Base-by-base conservation (phyloP, 176 grass and related monocot species). In the Ananas comosus region DNA sequence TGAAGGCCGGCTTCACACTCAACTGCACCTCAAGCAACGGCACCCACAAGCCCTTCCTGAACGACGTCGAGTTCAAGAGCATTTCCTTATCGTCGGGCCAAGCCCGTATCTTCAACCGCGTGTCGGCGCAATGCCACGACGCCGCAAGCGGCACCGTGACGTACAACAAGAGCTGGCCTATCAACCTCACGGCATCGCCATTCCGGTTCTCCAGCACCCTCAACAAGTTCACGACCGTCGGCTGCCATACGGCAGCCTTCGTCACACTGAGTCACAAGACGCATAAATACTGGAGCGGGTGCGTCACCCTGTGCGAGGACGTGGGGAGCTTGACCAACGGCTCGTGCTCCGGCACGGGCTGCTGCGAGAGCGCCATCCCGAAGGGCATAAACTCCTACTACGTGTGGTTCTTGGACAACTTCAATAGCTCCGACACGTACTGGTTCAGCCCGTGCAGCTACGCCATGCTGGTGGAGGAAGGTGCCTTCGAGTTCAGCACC, bases 221-320 rank as follows among this genome's bases (percentile, higher is more conserved):
- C 1, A 66, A 66, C 27, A 47, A 71, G 28, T 59, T 13, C 49
- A 63, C 66, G 1, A 51, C n/a, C 7, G 50, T 79, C 0, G 76
- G 76, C 23, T 79, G 76, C 9, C 8, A 79, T 0, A 79, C 52
- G n/a, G 1, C 64, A 7, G 76, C 76, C 4, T 71, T 28, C 50
- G 17, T 71, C 52, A 3, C 1, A 0, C n/a, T n/a, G 3, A 4
- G 19, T 3, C 24, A 51, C 2, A 4, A 52, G 8, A 19, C 12
- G 4, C 50, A 63, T 11, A 2, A 8, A 16, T 64, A 64, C 19
- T 0, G 0, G 11, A 22, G 28, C 1, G 75, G 75, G 10, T 61
- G 75, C 10, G 14, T 76, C 13, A 25, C 70, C 11, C 12, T 51
- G 3, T 73, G 70, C 9, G 11, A 57, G 13, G 14, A 2, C 70